A percentile compares a stretch with the other conserved stretches of the same genome.
Evolutionary conservation across 176 grass and related monocot species (phyloP).

Genomic region (Oropetium thomaeum): DNA sequence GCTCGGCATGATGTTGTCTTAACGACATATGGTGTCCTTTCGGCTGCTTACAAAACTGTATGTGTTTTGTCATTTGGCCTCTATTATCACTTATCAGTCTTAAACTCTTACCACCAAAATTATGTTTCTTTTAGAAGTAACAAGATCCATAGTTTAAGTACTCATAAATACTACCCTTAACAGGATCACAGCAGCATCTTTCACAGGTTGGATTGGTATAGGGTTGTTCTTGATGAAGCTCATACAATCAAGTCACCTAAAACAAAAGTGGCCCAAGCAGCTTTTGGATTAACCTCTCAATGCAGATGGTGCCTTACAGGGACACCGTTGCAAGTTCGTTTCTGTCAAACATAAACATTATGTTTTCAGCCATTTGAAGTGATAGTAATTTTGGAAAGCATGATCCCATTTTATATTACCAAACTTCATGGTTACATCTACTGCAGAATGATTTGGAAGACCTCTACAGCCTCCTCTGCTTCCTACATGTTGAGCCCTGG

Average conservation of each 20-base stretch:
- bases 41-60: slow-evolving; percentile 63
- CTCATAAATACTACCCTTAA: slow-evolving; percentile 10
- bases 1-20: slow-evolving; percentile 69
- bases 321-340: slow-evolving; percentile 76
- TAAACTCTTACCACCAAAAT: too few species aligned
- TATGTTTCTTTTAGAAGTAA: not conserved
- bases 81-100: not conserved
- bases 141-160: not conserved
- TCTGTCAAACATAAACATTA: not conserved
- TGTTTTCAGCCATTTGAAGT: not conserved
- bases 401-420: slow-evolving; percentile 1
- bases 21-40: slow-evolving; percentile 77
- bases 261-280: slow-evolving; percentile 68
- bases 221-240: slow-evolving; percentile 90
- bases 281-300: slow-evolving; percentile 61
- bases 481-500: slow-evolving; percentile 87
- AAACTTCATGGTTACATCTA: not conserved
- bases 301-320: slow-evolving; percentile 97
- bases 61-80: slow-evolving; percentile 12
- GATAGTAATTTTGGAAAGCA: not conserved
- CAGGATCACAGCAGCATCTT: slow-evolving; percentile 70
- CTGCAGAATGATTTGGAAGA: slow-evolving; percentile 90
- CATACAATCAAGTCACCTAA: slow-evolving; percentile 84
- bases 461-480: slow-evolving; percentile 89
- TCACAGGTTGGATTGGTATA: slow-evolving; percentile 73